Evolutionary conservation across 2,329 filamentous ascomycete genomes (phyloP), one percentile per base, ranked within the genome.

Genomic region (Exophiala dermatitidis): DNA sequence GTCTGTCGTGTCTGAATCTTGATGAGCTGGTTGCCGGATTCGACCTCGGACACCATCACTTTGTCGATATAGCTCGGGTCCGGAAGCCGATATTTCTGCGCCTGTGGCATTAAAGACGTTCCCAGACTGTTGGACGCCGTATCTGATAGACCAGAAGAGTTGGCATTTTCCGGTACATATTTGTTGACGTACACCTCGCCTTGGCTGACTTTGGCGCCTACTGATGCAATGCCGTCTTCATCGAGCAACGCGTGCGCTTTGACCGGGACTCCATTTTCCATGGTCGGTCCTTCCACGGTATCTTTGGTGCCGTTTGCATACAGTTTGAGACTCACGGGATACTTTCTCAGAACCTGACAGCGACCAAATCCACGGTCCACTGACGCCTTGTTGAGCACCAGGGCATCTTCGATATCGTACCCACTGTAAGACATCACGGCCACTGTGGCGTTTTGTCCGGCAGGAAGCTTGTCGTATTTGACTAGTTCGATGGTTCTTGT

Each of bases 371-470:
- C 94, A 64, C 93, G 82, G 64, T 98, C 94, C 54, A 90, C 85
- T 0, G 90, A 96, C 6, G 90, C 90, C 74, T 96, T 97, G 75
- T 98, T 98, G 57, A 98, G 70, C 1, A 98, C 91, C 12, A 98
- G 78, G 6, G 93, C 93, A 77, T 98, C 93, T 76, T 98, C 93
- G 63, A 98, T 98, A 82, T 98, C 93, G 72, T 98, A 98, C 28
- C 93, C 93, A 7, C 91, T 97, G 72, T 93, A 98, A 46, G 90
- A 97, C 93, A 98, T 98, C 72, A 98, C 93, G 4, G 95, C 93
- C 29, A 98, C 93, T 1, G 88, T 95, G 3, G 93, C 94, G 58
- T 96, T 97, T 67, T 98, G 93, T 0, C 93, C 93, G 3, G 93
- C 93, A 0, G 93, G 93, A 9, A 98, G 83, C 68, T 96, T 95